Evolutionary conservation across 306 rosid species (phyloP), one percentile per base, ranked within the genome.

Genomic region (Trifolium dubium): DNA sequence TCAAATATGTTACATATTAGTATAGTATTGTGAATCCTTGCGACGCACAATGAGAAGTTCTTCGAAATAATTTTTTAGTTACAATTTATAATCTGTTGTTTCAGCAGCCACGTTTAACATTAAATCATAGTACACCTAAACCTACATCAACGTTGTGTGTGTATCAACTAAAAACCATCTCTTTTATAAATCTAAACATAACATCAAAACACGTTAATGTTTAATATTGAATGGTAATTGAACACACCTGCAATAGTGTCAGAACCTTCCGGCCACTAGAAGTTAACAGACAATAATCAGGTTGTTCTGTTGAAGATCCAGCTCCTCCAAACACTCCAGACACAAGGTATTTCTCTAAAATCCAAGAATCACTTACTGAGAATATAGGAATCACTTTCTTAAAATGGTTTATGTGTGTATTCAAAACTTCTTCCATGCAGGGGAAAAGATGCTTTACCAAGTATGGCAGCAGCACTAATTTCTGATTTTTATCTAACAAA

Each of bases 221-320:
- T n/a, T 1, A 49, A 6, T 56, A 11, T 28, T 35, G 51, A 19
- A 63, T 55, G 37, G 19, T 41, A 28, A 34, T 44, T 4, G 69
- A 78, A 65, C 85, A 70, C 46, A 91, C 97, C 95, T 91, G 95
- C 76, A 87, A 66, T 10, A 89, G 67, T 23, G 88, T 87, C 30
- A 79, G 75, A 78, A 89, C 86, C 83, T 91, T 89, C 67, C 89
- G 13, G 67, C 97, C 95, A 29, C 92, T 86, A 75, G 82, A 44
- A 69, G 97, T 89, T 73, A 91, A 89, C 46, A 87, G 67, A 81
- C 91, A 89, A 78, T 81, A 83, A 61, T 87, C 88, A 17, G 80
- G 73, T 72, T 84, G 85, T 69, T 84, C 83, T 49, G 86, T 75
- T 18, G 79, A 67, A 46, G 79, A 77, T 65, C 71, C 86, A 67